Base-by-base conservation (phyloP, 768 basidiomycete species). In the Xerocomellus dryophilus region DNA sequence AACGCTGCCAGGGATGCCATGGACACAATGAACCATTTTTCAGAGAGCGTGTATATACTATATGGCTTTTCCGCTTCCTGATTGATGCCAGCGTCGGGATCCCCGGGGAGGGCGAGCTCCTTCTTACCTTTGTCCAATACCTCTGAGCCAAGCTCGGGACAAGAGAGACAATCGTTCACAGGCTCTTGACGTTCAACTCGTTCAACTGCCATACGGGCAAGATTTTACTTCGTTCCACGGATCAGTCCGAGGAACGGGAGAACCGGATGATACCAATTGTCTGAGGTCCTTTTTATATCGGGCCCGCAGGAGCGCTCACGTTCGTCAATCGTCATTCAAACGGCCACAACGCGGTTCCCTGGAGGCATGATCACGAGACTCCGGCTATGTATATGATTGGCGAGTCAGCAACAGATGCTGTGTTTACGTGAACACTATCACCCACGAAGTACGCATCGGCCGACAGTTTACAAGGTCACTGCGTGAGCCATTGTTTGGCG, bases 21-120 rank as follows among this genome's bases (percentile, higher is more conserved):
- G 40, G 66, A 62, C 5, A 89, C 84, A 39, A 89, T 83, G 45
- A 80, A 72, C 86, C 85, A 88, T 71, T 88, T 88, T 64, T 88
- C 85, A 7, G 63, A 57, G 3, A 56, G 61, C 0, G 80, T 78
- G 60, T 80, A 88, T 41, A 83, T 74, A 52, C 78, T 84, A 54
- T 76, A 76, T 20, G 64, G 64, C 4, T 25, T 25, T 25, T 25
- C 25, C 25, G 25, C 25, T 25, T 25, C 25, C 25, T 25, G 25
- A 17, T 51, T 21, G 32, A 12, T 39, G n/a, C 14, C 11, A 38
- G 31, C 5, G 7, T 31, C 27, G 32, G 29, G n/a, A 21, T 51
- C 9, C 17, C 20, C 40, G 21, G 21, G 7, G 23, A 27, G 5
- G 17, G 25, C 5, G 12, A 17, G 6, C 23, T 11, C 38, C 29